Evolutionary conservation across 805 yeast species (phyloP).

Genomic region (Vanderwaltozyma verrucispora): DNA sequence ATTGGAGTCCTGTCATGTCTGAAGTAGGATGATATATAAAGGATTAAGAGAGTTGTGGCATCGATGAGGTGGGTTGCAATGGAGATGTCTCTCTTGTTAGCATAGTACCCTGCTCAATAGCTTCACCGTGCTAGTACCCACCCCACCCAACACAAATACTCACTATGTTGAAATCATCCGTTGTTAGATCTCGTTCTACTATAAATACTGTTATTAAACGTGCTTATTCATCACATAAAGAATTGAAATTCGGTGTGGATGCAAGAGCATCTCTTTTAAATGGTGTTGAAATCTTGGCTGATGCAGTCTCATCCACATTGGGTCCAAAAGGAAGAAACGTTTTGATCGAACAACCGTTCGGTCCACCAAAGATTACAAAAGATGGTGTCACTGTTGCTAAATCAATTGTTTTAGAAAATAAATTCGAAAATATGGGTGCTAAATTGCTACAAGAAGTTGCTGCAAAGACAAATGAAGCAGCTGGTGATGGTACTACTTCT

Average conservation of each 20-base stretch:
- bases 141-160: too few species aligned
- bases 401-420: conserved; percentile 72
- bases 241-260: conserved; percentile 91
- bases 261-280: conserved; percentile 89
- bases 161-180: conserved; percentile 15
- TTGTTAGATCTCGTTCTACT: conserved; percentile 11
- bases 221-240: conserved; percentile 57
- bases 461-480: conserved; percentile 90
- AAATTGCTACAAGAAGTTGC: conserved; percentile 94
- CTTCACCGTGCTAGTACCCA: too few species aligned
- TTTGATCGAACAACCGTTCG: conserved; percentile 90
- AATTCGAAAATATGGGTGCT: conserved; percentile 94
- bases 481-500: conserved; percentile 98
- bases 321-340: conserved; percentile 99
- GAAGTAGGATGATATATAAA: too few species aligned
- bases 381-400: conserved; percentile 98
- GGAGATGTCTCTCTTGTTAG: too few species aligned
- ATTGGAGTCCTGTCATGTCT: too few species aligned
- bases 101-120: too few species aligned
- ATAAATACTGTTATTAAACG: conserved; percentile 15
- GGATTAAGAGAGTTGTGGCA: too few species aligned
- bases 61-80: too few species aligned
- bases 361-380: conserved; percentile 96
- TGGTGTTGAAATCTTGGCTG: conserved; percentile 92
- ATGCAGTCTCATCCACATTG: conserved; percentile 91